Evolutionary conservation across 768 basidiomycete species (phyloP), one percentile per base, ranked within the genome.

Genomic region (Crepidotus variabilis): DNA sequence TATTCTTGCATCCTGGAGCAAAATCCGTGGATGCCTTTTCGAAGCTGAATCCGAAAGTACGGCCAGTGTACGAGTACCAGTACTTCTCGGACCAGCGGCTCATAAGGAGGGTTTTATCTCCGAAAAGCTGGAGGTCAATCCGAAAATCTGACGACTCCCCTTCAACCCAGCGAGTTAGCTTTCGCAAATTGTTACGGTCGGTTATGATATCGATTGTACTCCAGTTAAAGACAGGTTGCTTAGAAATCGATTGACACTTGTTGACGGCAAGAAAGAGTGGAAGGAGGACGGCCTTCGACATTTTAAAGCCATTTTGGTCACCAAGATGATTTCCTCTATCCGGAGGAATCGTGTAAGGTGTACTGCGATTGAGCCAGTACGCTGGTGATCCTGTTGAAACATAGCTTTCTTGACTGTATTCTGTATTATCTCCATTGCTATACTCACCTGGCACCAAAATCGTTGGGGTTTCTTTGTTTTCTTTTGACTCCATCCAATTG

Each of bases 41-140:
- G 61, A 88, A 92, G 56, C 79, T 83, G 49, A 79, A 71, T 0
- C 87, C 87, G 66, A 73, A 91, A 0, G 73, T 75, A 13, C 64
- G 67, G 13, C 77, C 78, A 48, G 58, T 67, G 57, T 71, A 71
- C 5, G 63, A 51, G 48, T 77, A 75, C 18, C 65, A 57, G n/a
- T 69, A 64, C 10, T 68, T 56, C 57, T 69, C 66, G 57, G 78
- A 79, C 80, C 86, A 87, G 1, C 89, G 72, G 54, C 81, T 83
- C 61, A 90, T 70, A 23, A 92, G 62, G 14, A 88, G 71, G 0
- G 89, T 90, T 54, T 72, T 74, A 21, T 70, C 58, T 0, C 88
- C 87, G 0, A 75, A 78, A 16, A 88, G 72, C 64, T 91, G 83
- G 2, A 84, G 58, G 55, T 92, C 88, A 59, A 92, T 87, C 18